A percentile compares a stretch with the other conserved stretches of the same genome.
phyloP scores from a whole-genome alignment of 257 asterid species.

The Fraxinus anomala region DNA sequence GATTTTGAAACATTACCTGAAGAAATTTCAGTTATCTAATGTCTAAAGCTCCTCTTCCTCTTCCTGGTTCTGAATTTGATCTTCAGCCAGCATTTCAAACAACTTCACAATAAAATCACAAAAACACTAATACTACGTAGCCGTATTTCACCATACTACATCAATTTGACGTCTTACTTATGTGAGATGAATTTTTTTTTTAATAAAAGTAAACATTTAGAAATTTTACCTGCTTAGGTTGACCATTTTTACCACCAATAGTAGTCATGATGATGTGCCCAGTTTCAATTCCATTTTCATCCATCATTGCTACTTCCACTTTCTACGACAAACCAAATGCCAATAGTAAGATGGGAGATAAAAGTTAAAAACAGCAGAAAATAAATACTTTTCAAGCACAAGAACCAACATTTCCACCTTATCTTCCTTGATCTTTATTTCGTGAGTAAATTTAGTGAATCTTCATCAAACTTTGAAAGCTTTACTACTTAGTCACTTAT shows the following conservation, averaged over 20 bases:
- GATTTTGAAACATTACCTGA: not conserved
- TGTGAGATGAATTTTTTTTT: not conserved
- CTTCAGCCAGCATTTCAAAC: not conserved
- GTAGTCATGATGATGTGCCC: slow-evolving; percentile 94
- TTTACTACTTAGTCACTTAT: no score
- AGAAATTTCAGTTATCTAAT: not conserved
- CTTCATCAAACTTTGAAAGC: no score
- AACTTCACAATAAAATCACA: slow-evolving; percentile 7
- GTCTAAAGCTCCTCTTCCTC: not conserved
- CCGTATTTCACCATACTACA: not conserved
- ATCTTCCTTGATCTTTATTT: slow-evolving; percentile 30
- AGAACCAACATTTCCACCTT: no score
- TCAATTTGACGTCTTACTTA: not conserved
- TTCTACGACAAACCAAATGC: slow-evolving; percentile 47
- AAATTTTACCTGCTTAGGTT: slow-evolving; percentile 73
- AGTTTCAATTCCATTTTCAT: slow-evolving; percentile 89
- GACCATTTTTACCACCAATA: slow-evolving; percentile 89
- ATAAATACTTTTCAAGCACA: no score
- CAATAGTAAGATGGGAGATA: not conserved
- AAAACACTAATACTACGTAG: not conserved
- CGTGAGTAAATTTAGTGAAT: not conserved
- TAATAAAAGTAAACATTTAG: not conserved
- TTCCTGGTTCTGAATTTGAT: not conserved
- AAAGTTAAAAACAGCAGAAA: no score
- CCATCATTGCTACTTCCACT: slow-evolving; percentile 81